Conservation (phyloP, 768 basidiomycete species). For the Psilocybe azurescens region DNA sequence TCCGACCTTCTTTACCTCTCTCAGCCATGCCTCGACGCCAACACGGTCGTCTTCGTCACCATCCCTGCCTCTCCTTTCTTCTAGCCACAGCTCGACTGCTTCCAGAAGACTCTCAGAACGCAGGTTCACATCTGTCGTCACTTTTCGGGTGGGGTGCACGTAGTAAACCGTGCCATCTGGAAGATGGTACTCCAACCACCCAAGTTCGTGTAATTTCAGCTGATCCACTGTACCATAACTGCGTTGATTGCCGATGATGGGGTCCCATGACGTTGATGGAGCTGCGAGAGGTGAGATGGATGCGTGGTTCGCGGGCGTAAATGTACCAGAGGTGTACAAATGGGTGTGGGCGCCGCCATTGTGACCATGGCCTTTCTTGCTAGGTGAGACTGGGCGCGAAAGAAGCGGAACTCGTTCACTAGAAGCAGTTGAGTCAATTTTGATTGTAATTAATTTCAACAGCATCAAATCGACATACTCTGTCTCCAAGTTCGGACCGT, state of each 20-base stretch:
- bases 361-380: constrained; percentile 10
- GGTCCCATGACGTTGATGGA: constrained; percentile 24
- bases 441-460: background rate
- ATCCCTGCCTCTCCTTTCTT: constrained; percentile 29
- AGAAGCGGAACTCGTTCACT: constrained; percentile 29
- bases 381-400: constrained; percentile 21
- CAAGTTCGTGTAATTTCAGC: constrained; percentile 53
- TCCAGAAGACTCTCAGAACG: constrained; percentile 56
- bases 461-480: constrained; percentile 29
- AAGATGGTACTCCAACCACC: constrained; percentile 80
- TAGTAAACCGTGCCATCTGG: constrained; percentile 78
- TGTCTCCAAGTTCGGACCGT: constrained; percentile 23
- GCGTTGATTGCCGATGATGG: constrained; percentile 22
- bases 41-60: constrained; percentile 22
- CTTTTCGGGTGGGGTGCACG: constrained; percentile 61
- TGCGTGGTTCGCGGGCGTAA: constrained; percentile 13
- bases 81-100: constrained; percentile 53
- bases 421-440: constrained; percentile 14
- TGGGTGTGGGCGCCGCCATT: constrained; percentile 2
- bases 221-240: constrained; percentile 21
- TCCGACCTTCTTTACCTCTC: constrained; percentile 35
- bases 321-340: constrained; percentile 4
- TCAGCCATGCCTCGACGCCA: constrained; percentile 68
- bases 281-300: constrained; percentile 21
- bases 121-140: constrained; percentile 77